phyloP scores from a whole-genome alignment of 2,329 filamentous ascomycete genomes.

The Colletotrichum somersetense region DNA sequence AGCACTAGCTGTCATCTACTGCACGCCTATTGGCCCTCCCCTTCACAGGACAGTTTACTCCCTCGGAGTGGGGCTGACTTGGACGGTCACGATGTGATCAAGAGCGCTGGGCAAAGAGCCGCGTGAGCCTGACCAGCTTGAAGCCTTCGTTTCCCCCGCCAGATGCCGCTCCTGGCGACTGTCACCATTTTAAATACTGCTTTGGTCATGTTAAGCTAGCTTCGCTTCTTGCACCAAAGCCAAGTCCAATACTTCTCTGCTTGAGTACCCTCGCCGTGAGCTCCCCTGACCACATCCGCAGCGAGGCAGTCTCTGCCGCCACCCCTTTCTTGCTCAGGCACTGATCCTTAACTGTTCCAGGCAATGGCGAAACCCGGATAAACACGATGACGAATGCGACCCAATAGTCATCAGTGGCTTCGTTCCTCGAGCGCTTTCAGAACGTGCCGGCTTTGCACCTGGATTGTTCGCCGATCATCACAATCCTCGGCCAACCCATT shows the following conservation, averaged over 20 bases:
- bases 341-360: slow-evolving; percentile 29
- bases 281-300: background rate
- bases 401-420: slow-evolving; percentile 35
- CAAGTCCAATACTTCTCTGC: slow-evolving; percentile 16
- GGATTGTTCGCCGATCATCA: slow-evolving; percentile 36
- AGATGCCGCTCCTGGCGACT: slow-evolving; percentile 26
- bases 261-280: slow-evolving; percentile 30
- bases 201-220: slow-evolving; percentile 9
- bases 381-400: slow-evolving; percentile 39
- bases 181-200: slow-evolving; percentile 6
- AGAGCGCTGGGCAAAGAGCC: background rate
- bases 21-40: background rate
- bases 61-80: slow-evolving; percentile 2
- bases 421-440: slow-evolving; percentile 42
- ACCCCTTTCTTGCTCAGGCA: slow-evolving; percentile 67
- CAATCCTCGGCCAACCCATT: slow-evolving; percentile 49
- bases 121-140: slow-evolving; percentile 3
- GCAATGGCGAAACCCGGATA: slow-evolving; percentile 44
- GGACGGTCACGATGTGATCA: background rate
- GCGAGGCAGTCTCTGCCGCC: background rate
- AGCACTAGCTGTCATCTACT: background rate
- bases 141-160: slow-evolving; percentile 31
- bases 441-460: slow-evolving; percentile 40
- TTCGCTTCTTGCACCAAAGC: slow-evolving; percentile 6
- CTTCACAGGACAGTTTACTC: background rate